Percentiles rank a stretch among this genome's conserved stretches.
Conservation (phyloP, 163 green algal species). For the Volvox carteri region DNA sequence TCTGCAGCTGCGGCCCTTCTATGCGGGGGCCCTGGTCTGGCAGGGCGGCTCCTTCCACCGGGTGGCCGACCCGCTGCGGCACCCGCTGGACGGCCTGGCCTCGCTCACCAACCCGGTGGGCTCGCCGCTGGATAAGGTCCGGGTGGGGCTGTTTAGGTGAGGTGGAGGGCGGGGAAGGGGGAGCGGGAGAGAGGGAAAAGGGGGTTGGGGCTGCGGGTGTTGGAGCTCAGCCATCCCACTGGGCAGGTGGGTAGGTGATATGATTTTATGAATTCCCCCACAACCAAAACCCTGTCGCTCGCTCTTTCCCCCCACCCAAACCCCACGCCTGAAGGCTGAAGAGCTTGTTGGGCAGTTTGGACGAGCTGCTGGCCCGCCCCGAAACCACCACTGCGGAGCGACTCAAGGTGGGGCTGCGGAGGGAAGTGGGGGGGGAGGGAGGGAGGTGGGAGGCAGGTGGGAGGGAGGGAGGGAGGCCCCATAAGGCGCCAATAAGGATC, state of each 20-base stretch:
- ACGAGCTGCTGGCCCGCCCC: slow-evolving; percentile 76
- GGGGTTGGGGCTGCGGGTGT: not conserved
- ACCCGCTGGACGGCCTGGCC: slow-evolving; percentile 85
- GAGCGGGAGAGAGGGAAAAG: not conserved
- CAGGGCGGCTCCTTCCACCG: slow-evolving; percentile 63
- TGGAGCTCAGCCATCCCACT: not conserved
- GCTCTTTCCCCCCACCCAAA: not conserved
- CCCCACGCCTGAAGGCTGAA: slow-evolving; percentile 66
- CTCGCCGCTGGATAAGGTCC: slow-evolving; percentile 73
- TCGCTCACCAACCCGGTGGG: slow-evolving; percentile 91
- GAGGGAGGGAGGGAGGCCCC: too few relatives aligned
- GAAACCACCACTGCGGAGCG: slow-evolving; percentile 87
- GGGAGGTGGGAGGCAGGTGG: too few relatives aligned
- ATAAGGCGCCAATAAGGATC: too few relatives aligned
- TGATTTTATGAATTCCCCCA: not conserved
- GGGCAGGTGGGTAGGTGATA: not conserved
- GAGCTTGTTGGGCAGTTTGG: slow-evolving; percentile 75
- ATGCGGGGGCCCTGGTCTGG: slow-evolving; percentile 88
- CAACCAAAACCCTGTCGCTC: not conserved
- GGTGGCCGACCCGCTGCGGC: slow-evolving; percentile 75
- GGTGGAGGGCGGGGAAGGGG: not conserved
- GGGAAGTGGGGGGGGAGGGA: too few relatives aligned
- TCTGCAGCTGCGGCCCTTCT: slow-evolving; percentile 94
- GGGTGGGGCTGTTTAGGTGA: slow-evolving; percentile 69
- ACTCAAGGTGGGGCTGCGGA: slow-evolving; percentile 74